Conservation (phyloP, 768 basidiomycete genomes). For the Kwoniella sp. region DNA sequence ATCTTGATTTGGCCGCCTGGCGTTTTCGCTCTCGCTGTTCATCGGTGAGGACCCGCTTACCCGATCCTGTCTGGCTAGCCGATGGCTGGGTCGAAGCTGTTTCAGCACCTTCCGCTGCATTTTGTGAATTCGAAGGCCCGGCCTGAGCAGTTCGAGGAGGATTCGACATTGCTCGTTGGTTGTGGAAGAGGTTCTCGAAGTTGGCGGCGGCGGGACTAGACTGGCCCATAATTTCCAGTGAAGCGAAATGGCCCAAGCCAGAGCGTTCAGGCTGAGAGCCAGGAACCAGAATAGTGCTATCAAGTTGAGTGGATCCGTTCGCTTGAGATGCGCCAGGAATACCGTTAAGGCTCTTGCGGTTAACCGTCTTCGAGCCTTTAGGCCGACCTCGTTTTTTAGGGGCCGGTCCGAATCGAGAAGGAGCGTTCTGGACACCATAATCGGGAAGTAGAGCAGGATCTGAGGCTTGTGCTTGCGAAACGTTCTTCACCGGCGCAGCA, state of each 20-base stretch:
- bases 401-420: background rate
- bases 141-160: background rate
- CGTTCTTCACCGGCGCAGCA: background rate
- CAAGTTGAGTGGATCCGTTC: background rate
- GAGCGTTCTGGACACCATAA: background rate
- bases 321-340: background rate
- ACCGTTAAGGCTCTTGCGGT: conserved; percentile 4
- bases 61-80: background rate
- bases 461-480: background rate
- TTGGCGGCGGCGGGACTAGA: background rate
- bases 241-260: background rate
- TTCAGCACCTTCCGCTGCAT: background rate
- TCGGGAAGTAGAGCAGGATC: background rate
- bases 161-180: background rate
- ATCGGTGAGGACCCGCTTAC: background rate
- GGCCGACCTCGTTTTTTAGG: conserved; percentile 9
- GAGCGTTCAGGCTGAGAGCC: conserved; percentile 11
- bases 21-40: background rate
- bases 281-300: background rate
- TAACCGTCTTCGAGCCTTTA: conserved; percentile 14
- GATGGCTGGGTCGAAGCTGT: background rate
- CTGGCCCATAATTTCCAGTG: background rate
- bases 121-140: background rate
- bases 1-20: background rate
- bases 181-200: background rate